Base-by-base conservation (phyloP, 768 basidiomycete species). In the Tulasnella sp. region DNA sequence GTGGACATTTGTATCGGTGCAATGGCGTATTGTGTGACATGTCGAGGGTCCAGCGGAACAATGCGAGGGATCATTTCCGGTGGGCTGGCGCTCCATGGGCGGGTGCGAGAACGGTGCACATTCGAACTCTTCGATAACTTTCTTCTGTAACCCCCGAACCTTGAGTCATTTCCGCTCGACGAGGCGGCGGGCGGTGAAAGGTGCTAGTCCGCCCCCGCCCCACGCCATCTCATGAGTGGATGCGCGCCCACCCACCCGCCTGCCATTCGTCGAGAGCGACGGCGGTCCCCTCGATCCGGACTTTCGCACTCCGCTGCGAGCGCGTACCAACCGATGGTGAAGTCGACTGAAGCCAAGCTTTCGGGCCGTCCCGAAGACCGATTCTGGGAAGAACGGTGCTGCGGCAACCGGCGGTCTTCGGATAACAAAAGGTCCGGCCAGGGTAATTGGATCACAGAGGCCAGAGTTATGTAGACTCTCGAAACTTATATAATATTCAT, bases 361-460 rank as follows among this genome's bases (percentile, higher is more conserved):
- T 67, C 61, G 61, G 61, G 61, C 61, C 61, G 61, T 26, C 2
- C 61, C 61, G 61, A 67, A 67, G 61, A 32, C 61, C 32, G 61
- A 67, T 67, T 67, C 61, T 35, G 61, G 61, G 61, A 67, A 67
- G 61, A 67, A 67, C 61, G 32, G 29, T 67, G 61, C 61, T 67
- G 61, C 61, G 61, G 61, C 13, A 67, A 67, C 61, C 61, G 61
- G 61, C 61, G 61, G 61, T 67, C 29, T 67, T 67, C 61, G 61
- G 61, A 67, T 26, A 35, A 67, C 29, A 67, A 15, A 29, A 44
- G 40, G 40, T 29, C 29, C 61, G 18, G 61, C 26, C 61, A 67
- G 26, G 0, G 61, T 9, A 51, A 51, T 7, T 23, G 23, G 51
- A 23, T 51, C 23, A n/a, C 20, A 51, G 51, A 10, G 51, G 3